Percentiles rank a stretch among this genome's conserved stretches.
phyloP scores from a whole-genome alignment of 768 basidiomycete species.

The Lactifluus echinatus region DNA sequence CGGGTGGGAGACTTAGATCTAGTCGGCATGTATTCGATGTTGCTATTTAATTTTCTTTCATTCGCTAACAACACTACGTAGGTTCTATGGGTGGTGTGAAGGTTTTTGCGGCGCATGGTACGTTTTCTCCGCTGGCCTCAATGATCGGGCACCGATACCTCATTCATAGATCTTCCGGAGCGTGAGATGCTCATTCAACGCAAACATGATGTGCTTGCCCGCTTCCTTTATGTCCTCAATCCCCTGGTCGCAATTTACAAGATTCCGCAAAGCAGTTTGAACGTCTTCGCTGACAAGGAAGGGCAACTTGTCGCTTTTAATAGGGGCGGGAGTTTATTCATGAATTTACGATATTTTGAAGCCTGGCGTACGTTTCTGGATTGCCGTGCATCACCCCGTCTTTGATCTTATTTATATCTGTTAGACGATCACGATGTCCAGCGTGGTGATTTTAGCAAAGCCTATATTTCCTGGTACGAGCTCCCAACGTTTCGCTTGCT shows the following conservation, averaged over 20 bases:
- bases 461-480: constrained; percentile 72
- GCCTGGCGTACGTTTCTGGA: constrained; percentile 73
- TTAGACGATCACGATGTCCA: constrained; percentile 68
- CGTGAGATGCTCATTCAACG: constrained; percentile 39
- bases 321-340: constrained; percentile 74
- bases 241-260: constrained; percentile 64
- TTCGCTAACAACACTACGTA: not conserved
- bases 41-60: not conserved
- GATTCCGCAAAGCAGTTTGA: constrained; percentile 63
- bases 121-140: not conserved
- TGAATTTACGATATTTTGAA: constrained; percentile 80
- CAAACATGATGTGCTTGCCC: constrained; percentile 50
- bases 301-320: constrained; percentile 94
- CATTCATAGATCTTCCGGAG: constrained; percentile 46
- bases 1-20: constrained; percentile 48
- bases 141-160: not conserved
- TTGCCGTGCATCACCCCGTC: not conserved
- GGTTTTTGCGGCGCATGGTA: constrained; percentile 11
- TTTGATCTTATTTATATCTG: not conserved
- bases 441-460: constrained; percentile 43
- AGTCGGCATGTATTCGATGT: constrained; percentile 39
- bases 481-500: not conserved
- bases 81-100: constrained; percentile 4
- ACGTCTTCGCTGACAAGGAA: constrained; percentile 76
- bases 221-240: constrained; percentile 64